Conservation (phyloP, 345 rosid genomes). For the Linum lewisii region DNA sequence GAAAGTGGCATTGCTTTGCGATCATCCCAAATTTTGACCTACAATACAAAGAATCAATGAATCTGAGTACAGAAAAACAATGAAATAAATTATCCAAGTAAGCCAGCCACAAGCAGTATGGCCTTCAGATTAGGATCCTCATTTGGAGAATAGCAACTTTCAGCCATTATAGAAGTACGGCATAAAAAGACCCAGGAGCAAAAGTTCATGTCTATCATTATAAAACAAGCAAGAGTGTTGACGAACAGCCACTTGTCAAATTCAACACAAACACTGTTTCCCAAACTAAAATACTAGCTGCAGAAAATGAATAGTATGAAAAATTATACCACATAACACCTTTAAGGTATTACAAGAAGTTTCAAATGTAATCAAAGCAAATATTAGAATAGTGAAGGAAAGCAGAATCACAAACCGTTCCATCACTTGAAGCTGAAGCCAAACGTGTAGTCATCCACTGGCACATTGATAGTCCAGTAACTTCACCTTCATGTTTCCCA, state of each 20-base stretch:
- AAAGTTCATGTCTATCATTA: not conserved
- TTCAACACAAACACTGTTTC: not conserved
- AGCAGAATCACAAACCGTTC: conserved; percentile 51
- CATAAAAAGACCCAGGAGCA: not conserved
- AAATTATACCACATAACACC: not conserved
- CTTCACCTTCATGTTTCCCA: conserved; percentile 86
- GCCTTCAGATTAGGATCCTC: not conserved
- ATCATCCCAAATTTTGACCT: conserved; percentile 96
- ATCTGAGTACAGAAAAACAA: not conserved
- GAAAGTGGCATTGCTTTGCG: conserved; percentile 54
- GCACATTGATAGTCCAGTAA: conserved; percentile 94
- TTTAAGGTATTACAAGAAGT: not conserved
- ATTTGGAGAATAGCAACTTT: not conserved
- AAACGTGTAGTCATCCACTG: conserved; percentile 78
- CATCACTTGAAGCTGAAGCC: conserved; percentile 84
- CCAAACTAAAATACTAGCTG: not conserved
- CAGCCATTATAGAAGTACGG: not conserved
- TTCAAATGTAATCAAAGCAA: not conserved
- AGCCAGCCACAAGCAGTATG: too few species aligned
- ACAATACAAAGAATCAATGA: conserved; percentile 12
- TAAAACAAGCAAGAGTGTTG: too few species aligned
- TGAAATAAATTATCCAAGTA: not conserved
- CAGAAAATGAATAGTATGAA: not conserved
- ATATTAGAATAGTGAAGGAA: too few species aligned
- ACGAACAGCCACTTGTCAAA: not conserved